Base-by-base conservation (phyloP, 768 basidiomycete genomes). In the Filobasidium wieringae region DNA sequence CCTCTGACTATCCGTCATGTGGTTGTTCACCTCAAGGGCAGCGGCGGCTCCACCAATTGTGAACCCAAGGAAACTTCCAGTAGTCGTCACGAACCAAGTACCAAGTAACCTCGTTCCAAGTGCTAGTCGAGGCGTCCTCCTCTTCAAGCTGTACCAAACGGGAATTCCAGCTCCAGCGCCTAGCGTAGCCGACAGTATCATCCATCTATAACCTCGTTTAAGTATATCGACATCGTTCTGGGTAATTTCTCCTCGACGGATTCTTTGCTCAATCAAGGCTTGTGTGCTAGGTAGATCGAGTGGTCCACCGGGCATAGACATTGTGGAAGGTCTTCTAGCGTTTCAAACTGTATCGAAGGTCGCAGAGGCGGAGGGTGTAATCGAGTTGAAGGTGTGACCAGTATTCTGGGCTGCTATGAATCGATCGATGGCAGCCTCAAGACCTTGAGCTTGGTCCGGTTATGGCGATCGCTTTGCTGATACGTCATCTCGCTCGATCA, bases 181-280 rank as follows among this genome's bases (percentile, higher is more conserved):
- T 19, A 64, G 62, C 11, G 58, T 32, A 0, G 65, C 59, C 1
- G 60, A 47, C 6, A 57, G 34, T 6, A 60, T 53, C 60, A 69
- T 66, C 51, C 59, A 57, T 53, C 50, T 60, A 33, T 69, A 69
- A 2, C 63, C 64, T n/a, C 59, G 61, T 45, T 64, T 62, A 7
- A 69, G 51, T 12, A 69, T 31, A 40, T 69, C 66, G 30, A 69
- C 49, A 51, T 69, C 68, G 1, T n/a, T 30, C 39, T 65, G 68
- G 5, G 53, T 33, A 14, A 69, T 65, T 32, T 66, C 65, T 19
- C 68, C 68, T 1, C 17, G 12, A 12, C 34, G 39, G 17, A 61
- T 61, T 7, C 60, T 55, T 31, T 57, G 15, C 4, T 39, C 29
- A 2, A 61, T 31, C 34, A 61, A 51, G 4, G 4, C 11, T 36